Evolutionary conservation across 2,329 filamentous ascomycete species (phyloP).

Genomic region (Penicillium polonicum): DNA sequence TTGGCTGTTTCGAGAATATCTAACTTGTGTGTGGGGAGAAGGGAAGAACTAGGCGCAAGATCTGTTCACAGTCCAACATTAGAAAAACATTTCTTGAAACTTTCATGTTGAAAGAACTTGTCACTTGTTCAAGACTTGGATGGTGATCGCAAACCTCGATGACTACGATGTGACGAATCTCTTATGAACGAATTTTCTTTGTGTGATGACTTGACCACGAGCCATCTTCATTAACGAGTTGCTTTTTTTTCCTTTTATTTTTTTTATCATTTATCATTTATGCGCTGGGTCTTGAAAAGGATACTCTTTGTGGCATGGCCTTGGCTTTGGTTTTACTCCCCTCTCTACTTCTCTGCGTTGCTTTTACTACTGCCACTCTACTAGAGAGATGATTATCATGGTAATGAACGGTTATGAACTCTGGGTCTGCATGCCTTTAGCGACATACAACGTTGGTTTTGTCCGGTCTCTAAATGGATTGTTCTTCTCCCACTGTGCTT

Average conservation of each 20-base stretch:
- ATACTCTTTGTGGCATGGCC: slow-evolving; percentile 9
- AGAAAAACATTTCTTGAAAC: slow-evolving; percentile 18
- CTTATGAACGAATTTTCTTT: slow-evolving; percentile 30
- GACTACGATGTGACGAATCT: slow-evolving; percentile 42
- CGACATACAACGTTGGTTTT: slow-evolving; percentile 9
- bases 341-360: slow-evolving; percentile 9
- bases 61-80: not conserved
- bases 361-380: slow-evolving; percentile 14
- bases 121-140: not conserved
- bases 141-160: slow-evolving; percentile 21
- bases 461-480: slow-evolving; percentile 3
- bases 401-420: slow-evolving; percentile 30
- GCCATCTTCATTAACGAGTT: slow-evolving; percentile 11
- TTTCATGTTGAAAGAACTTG: not conserved
- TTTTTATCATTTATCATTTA: slow-evolving; percentile 6
- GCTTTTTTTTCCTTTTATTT: not conserved
- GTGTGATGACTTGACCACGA: slow-evolving; percentile 17
- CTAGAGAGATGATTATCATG: slow-evolving; percentile 31
- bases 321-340: slow-evolving; percentile 6
- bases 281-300: slow-evolving; percentile 15
- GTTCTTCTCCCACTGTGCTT: not conserved
- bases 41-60: not conserved
- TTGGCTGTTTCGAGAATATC: not conserved
- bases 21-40: not conserved
- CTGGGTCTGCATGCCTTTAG: slow-evolving; percentile 10